phyloP scores from a whole-genome alignment of 2,329 filamentous ascomycete genomes.

The Achaetomium macrosporum region DNA sequence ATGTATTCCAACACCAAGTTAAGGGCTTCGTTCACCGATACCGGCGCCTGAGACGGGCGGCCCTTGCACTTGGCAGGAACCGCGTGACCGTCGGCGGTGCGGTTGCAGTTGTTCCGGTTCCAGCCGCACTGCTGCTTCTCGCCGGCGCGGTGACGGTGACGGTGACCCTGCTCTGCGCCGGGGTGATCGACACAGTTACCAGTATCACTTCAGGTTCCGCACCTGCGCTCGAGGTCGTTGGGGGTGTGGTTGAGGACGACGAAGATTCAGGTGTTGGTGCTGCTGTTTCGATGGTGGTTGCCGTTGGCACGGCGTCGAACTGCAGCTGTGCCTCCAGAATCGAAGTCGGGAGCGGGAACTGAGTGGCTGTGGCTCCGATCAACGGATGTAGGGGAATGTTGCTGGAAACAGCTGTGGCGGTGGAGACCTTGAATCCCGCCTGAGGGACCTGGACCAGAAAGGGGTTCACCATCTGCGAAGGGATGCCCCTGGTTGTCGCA shows the following conservation, averaged over 20 bases:
- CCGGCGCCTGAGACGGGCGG: neutral
- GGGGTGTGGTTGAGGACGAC: slow-evolving; percentile 16
- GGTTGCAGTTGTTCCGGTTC: neutral
- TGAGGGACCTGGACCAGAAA: slow-evolving; percentile 39
- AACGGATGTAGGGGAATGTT: slow-evolving; percentile 19
- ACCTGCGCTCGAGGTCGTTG: neutral
- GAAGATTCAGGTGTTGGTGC: neutral
- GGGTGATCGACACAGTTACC: slow-evolving; percentile 39
- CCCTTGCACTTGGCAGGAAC: neutral
- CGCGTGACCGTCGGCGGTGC: neutral
- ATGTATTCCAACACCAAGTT: too few species aligned
- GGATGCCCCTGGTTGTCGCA: slow-evolving; percentile 40
- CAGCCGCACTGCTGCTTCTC: neutral
- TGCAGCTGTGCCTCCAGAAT: neutral
- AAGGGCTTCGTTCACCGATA: neutral
- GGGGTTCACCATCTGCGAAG: slow-evolving; percentile 39
- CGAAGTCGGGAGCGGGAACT: slow-evolving; percentile 4
- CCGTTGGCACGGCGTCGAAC: slow-evolving; percentile 11
- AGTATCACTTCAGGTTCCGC: slow-evolving; percentile 13
- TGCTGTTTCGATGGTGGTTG: slow-evolving; percentile 6
- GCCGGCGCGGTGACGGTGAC: slow-evolving; percentile 26
- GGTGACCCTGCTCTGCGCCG: slow-evolving; percentile 28
- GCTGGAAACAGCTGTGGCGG: slow-evolving; percentile 16
- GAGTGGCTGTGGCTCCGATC: slow-evolving; percentile 9
- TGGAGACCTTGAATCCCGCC: slow-evolving; percentile 20